phyloP scores from a whole-genome alignment of 2,329 filamentous ascomycete species.

The Paecilomyces formosus region DNA sequence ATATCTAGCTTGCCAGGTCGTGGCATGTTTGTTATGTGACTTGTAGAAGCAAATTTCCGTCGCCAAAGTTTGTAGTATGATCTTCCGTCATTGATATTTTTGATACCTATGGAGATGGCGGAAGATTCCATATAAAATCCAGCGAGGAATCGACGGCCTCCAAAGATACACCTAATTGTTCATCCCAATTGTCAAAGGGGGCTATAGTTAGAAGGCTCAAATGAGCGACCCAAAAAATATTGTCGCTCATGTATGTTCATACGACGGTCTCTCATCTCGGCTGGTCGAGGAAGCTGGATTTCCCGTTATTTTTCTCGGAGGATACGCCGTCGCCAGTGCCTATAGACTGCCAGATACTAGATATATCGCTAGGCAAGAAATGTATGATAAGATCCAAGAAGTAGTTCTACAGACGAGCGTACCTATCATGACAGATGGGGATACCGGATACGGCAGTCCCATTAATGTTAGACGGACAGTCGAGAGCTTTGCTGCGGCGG shows the following conservation, averaged over 20 bases:
- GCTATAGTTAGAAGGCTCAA: neutral
- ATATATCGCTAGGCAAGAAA: conserved; percentile 43
- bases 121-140: neutral
- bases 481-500: conserved; percentile 36
- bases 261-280: conserved; percentile 38
- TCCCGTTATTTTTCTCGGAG: conserved; percentile 39
- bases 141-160: neutral
- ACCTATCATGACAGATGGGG: conserved; percentile 40
- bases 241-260: conserved; percentile 36
- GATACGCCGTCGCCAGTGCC: conserved; percentile 34
- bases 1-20: too few relatives aligned
- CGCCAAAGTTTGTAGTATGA: too few relatives aligned
- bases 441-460: conserved; percentile 43
- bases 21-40: too few relatives aligned
- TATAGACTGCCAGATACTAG: conserved; percentile 42
- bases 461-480: conserved; percentile 43
- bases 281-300: conserved; percentile 42
- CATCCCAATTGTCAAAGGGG: neutral
- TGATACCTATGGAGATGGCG: neutral
- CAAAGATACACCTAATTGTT: neutral
- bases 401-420: conserved; percentile 28
- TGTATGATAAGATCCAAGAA: conserved; percentile 41
- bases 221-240: conserved; percentile 36
- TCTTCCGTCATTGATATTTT: neutral
- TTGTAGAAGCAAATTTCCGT: too few relatives aligned